phyloP scores from a whole-genome alignment of 1,284 basidiomycete species.

The Fomitopsis pinicola region DNA sequence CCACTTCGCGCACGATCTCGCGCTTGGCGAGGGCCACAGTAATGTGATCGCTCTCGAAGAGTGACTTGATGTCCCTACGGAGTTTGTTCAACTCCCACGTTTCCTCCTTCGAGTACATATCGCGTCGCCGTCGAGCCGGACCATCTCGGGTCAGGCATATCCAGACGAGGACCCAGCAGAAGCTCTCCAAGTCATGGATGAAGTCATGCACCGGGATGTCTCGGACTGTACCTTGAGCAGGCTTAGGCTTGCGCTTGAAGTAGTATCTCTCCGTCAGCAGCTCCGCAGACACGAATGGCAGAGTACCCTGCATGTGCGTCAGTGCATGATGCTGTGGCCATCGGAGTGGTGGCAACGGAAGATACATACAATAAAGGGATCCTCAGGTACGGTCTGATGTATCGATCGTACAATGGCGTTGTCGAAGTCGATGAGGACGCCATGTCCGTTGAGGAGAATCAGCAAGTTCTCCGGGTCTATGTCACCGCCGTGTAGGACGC shows the following conservation, averaged over 20 bases:
- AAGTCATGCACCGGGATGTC: neutral
- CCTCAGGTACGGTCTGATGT: neutral
- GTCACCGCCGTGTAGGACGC: neutral
- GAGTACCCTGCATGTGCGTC: neutral
- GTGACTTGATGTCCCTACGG: too few relatives aligned
- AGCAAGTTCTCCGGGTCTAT: neutral
- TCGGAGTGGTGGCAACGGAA: neutral
- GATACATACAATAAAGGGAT: neutral
- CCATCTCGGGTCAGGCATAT: too few relatives aligned
- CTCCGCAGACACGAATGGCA: neutral
- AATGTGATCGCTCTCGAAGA: too few relatives aligned
- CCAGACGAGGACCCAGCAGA: too few relatives aligned
- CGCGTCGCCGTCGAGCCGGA: too few relatives aligned
- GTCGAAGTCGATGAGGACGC: neutral
- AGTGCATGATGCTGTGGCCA: too few relatives aligned
- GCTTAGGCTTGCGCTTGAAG: neutral
- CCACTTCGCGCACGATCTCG: too few relatives aligned
- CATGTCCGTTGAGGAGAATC: neutral
- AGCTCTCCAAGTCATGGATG: neutral
- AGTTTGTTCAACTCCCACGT: too few relatives aligned
- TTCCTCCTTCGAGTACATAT: too few relatives aligned
- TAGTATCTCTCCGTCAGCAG: neutral
- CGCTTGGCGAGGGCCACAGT: too few relatives aligned
- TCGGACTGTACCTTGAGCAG: neutral
- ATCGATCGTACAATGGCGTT: neutral